Evolutionary conservation across 1,139 yeast species (phyloP), one percentile per base, ranked within the genome.

Genomic region (Blastobotrys capitulatus): DNA sequence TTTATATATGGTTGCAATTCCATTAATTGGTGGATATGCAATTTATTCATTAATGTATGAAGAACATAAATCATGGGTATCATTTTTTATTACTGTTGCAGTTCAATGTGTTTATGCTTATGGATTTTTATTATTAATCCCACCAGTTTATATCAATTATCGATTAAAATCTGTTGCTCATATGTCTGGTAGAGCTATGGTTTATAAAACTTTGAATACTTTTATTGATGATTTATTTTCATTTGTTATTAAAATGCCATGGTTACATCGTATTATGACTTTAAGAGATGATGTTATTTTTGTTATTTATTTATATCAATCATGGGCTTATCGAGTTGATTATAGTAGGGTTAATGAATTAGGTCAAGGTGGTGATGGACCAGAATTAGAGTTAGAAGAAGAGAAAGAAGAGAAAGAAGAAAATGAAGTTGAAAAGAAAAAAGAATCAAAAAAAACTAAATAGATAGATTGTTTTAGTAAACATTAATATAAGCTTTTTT

Each of bases 101-200:
- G 74, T 70, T 31, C 73, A 73, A 1, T 67, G 70, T 34, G 74
- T 70, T 19, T 71, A 71, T 51, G 71, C 73, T 1, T 71, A 70
- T 50, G 74, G 75, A 2, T 70, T 71, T 58, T 55, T 71, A 45
- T 66, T 69, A 50, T 56, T 70, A 44, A 67, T 70, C 22, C 74
- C 74, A 9, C 59, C 70, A 3, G 69, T 70, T 37, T 70, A 70
- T 53, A 70, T 69, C 59, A 70, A 70, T 54, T 70, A 70, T 55
- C 60, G 73, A 46, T 62, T 70, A 46, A 70, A 70, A 56, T 67
- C 71, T 1, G 74, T 70, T 6, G 74, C 74, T 1, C 74, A 70
- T 56, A 68, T 70, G 64, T 72, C 74, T 5, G 59, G 65, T 43
- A 63, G 68, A 46, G 72, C 74, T 6, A 66, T 70, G 72, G 63